Evolutionary conservation across 331 rosid species (phyloP), one percentile per base, ranked within the genome.

Genomic region (Acacia pycnantha): DNA sequence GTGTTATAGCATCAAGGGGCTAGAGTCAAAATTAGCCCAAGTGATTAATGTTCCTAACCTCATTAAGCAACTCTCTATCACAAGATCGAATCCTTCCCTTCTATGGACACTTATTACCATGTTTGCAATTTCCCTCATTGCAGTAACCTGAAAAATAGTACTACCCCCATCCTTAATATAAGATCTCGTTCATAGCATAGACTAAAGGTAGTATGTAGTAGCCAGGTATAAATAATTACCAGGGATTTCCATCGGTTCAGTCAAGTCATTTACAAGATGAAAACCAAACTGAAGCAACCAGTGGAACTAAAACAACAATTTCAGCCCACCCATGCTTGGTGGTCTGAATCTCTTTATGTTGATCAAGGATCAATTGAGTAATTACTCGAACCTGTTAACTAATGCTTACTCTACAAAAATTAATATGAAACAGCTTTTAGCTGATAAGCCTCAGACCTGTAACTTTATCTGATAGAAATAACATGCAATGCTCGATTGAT

Each of bases 211-310:
- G 35, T 43, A 59, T 72, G 66, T n/a, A n/a, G 13, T 3, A 43
- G 48, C 79, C 77, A 73, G 75, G 69, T 31, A 70, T 74, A 74
- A 64, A 43, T 43, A 53, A 54, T 47, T 66, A 13, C 11, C 3
- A 31, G 22, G 70, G 2, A 15, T 64, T 16, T 31, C 33, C 41
- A 29, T 64, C 5, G 15, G 21, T 31, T 64, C 70, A 31, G n/a
- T 16, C 6, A 43, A 31, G 11, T 16, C 12, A 8, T 66, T 33
- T 33, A 29, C 16, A 29, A 2, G 43, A 29, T 16, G 22, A 41
- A 65, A 15, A 31, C 21, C 37, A 27, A 62, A 62, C 18, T 1
- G 29, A 68, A 37, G 16, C 48, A 68, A 35, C 12, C 11, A 3
- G 26, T 67, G 47, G 2, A 31, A 41, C 33, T n/a, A 58, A 59